Conservation (phyloP, 345 rosid species). For the Camelina sativa region DNA sequence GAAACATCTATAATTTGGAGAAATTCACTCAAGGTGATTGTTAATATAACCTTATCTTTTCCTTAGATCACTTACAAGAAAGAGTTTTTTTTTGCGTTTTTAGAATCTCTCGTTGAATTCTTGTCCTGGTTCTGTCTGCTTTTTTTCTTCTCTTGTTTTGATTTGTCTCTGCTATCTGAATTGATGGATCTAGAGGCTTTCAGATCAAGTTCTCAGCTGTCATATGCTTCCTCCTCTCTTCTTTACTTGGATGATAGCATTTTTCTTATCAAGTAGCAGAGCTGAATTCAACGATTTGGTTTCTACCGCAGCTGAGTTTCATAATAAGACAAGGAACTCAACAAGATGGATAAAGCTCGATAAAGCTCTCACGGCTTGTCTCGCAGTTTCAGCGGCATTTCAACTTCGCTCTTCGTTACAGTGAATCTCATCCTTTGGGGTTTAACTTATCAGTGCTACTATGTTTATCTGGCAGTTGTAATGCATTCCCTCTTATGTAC, state of each 20-base stretch:
- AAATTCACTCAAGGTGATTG: too few species aligned
- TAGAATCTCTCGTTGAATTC: too few species aligned
- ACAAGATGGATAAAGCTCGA: slow-evolving; percentile 39
- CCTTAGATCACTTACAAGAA: too few species aligned
- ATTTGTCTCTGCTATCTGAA: slow-evolving; percentile 48
- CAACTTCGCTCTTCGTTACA: background rate
- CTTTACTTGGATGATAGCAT: slow-evolving; percentile 59
- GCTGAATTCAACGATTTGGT: slow-evolving; percentile 57
- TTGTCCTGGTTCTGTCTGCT: background rate
- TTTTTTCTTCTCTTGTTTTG: background rate
- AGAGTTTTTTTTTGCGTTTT: too few species aligned
- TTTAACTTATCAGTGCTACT: too few species aligned
- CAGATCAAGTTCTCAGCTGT: slow-evolving; percentile 23
- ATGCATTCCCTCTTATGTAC: slow-evolving; percentile 20
- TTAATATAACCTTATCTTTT: too few species aligned
- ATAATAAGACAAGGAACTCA: slow-evolving; percentile 52
- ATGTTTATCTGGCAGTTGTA: slow-evolving; percentile 3
- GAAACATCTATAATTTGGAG: too few species aligned
- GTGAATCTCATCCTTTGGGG: background rate
- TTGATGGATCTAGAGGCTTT: slow-evolving; percentile 49
- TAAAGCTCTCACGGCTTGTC: slow-evolving; percentile 54
- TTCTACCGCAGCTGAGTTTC: slow-evolving; percentile 61
- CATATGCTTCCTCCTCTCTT: slow-evolving; percentile 30
- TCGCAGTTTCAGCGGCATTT: slow-evolving; percentile 60
- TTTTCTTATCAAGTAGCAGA: slow-evolving; percentile 52